Evolutionary conservation across 2,329 filamentous ascomycete genomes (phyloP), one percentile per base, ranked within the genome.

Genomic region (Coniochaeta ligniaria): DNA sequence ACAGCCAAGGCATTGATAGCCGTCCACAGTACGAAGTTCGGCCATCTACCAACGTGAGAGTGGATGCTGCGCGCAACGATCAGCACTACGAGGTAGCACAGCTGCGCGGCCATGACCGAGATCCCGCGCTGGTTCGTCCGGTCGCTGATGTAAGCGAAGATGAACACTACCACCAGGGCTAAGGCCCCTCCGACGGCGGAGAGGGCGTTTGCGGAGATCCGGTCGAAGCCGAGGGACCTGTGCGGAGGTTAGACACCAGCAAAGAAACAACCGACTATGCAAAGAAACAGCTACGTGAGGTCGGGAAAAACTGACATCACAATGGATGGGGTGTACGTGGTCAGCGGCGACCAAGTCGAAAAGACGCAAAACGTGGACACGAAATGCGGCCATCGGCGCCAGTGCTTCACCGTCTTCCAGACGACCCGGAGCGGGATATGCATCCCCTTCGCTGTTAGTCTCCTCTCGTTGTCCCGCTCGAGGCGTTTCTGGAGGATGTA

Each of bases 311-410:
- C 65, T 66, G 59, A 74, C 73, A 75, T 70, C 47, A 76, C 74
- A 60, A 80, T 78, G 2, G 74, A 74, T 0, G 79, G 80, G 0
- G 79, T 81, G 62, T 82, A 83, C 0, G 79, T 82, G 0, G 77
- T 82, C 11, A 82, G 66, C 0, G 80, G 77, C 9, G 77, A 78
- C 79, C 80, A 83, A 0, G 80, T 82, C 1, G 79, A 78, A 61
- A 83, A 83, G 5, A 81, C 78, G 20, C 73, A 75, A 56, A 79
- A 80, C 0, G 79, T 80, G 5, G 77, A 76, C 33, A 81, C 66
- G 60, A 79, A 81, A 58, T 79, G 77, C 6, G 74, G 77, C 79
- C 78, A 82, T 60, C 78, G 74, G 16, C 69, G 72, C 59, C 78
- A 74, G 59, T 81, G 74, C 14, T 68, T 67, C 1, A 82, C 63